phyloP scores from a whole-genome alignment of 495 filamentous ascomycete genomes.

The Xylaria sp. region DNA sequence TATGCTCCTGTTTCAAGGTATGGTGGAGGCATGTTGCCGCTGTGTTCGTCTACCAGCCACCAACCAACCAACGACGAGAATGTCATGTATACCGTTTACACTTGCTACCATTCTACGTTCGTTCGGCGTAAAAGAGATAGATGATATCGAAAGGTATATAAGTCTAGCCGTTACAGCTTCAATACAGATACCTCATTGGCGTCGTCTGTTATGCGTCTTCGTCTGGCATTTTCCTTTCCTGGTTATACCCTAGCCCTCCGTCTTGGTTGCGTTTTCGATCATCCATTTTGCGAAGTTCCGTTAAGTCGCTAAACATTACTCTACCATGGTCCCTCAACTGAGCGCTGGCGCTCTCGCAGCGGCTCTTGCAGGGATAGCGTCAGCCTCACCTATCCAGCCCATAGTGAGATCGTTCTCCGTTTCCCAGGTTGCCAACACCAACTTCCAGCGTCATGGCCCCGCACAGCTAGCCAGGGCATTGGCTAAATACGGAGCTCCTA shows the following conservation, averaged over 20 bases:
- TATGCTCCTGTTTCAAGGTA: constrained; percentile 4
- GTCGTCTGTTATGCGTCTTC: neutral
- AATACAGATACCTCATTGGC: neutral
- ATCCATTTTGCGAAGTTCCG: neutral
- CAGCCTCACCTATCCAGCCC: constrained; percentile 30
- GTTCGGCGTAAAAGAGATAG: neutral
- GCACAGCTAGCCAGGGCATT: constrained; percentile 63
- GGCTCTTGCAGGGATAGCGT: constrained; percentile 33
- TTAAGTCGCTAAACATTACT: neutral
- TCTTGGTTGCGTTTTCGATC: neutral
- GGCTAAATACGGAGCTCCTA: constrained; percentile 59
- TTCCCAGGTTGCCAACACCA: constrained; percentile 36
- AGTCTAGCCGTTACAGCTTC: neutral
- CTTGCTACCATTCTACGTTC: neutral
- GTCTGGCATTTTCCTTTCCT: neutral
- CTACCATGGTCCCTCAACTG: constrained; percentile 33
- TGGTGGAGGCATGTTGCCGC: neutral
- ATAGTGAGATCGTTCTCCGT: constrained; percentile 37
- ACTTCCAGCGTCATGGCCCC: constrained; percentile 59
- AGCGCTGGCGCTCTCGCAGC: constrained; percentile 32
- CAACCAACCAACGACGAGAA: constrained; percentile 1
- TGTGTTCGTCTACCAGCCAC: neutral
- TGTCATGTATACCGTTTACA: neutral
- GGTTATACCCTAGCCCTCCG: neutral
- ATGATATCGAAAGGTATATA: neutral